Conservation (phyloP, 2,329 filamentous ascomycete genomes). For the Alternaria postmessia region DNA sequence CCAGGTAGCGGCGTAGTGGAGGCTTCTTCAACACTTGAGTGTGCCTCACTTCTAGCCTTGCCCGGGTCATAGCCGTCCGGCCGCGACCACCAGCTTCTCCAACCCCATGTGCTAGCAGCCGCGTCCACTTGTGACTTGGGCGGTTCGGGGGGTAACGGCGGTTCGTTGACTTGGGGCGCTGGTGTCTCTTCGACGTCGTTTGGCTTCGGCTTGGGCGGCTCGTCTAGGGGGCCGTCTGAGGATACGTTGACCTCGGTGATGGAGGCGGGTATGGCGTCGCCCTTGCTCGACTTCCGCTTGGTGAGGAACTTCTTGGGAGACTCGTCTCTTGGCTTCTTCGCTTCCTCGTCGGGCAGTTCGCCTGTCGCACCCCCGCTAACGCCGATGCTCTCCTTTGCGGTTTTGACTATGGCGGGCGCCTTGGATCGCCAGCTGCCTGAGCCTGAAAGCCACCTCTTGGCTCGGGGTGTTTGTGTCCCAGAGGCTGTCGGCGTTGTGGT, state of each 20-base stretch:
- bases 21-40: conserved; percentile 46
- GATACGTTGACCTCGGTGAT: conserved; percentile 58
- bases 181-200: conserved; percentile 22
- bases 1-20: conserved; percentile 53
- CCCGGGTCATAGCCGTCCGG: conserved; percentile 58
- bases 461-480: conserved; percentile 32
- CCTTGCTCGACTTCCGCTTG: conserved; percentile 57
- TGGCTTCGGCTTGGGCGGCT: conserved; percentile 31
- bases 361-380: conserved; percentile 54
- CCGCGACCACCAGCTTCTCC: conserved; percentile 61
- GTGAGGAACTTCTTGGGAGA: conserved; percentile 51
- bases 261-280: conserved; percentile 54
- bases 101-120: conserved; percentile 43
- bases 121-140: conserved; percentile 19
- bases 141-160: conserved; percentile 56
- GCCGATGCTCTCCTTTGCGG: conserved; percentile 57
- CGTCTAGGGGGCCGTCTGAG: conserved; percentile 45
- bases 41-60: conserved; percentile 39
- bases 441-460: conserved; percentile 55
- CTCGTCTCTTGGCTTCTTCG: conserved; percentile 35
- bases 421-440: conserved; percentile 57
- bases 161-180: conserved; percentile 34
- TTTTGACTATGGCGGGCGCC: conserved; percentile 57
- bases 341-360: conserved; percentile 47
- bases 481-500: conserved; percentile 25